Percentiles rank a stretch among this genome's conserved stretches.
These are phyloP conservation scores for Phytophthora rubi DNA, from an alignment of 352 stramenopile species.

Conservation along the genomic window DNA sequence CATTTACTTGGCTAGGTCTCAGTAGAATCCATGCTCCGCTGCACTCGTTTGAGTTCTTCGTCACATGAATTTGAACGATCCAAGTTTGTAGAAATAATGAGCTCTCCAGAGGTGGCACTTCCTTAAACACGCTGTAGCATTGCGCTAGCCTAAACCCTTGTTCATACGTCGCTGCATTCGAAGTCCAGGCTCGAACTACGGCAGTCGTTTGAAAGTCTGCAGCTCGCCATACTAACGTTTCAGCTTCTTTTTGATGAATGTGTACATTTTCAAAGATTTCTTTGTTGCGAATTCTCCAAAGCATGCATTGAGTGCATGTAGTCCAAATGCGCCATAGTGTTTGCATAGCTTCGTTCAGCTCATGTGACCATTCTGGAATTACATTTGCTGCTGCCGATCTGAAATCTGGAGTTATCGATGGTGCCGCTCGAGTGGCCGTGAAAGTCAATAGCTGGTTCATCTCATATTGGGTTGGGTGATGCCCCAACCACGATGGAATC, in stretches of 20 bases:
- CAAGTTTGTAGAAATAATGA: neutral
- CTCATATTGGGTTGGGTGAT: neutral
- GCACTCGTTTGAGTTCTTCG: neutral
- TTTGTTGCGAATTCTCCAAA: too few species aligned
- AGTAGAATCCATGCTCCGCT: neutral
- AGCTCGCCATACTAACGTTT: too few species aligned
- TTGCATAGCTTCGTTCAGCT: too few species aligned
- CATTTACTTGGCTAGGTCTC: neutral
- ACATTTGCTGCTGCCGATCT: too few species aligned
- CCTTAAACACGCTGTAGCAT: neutral
- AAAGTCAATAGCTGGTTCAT: neutral
- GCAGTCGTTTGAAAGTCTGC: neutral
- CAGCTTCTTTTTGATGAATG: too few species aligned
- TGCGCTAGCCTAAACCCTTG: neutral
- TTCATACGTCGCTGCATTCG: neutral
- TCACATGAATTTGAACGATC: neutral
- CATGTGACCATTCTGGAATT: too few species aligned
- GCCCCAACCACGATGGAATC: neutral
- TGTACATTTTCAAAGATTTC: too few species aligned
- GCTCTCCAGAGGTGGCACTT: neutral
- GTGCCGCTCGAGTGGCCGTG: too few species aligned
- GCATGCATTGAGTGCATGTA: too few species aligned
- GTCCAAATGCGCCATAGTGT: too few species aligned
- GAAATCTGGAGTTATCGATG: too few species aligned
- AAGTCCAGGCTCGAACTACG: neutral